These are phyloP conservation scores for Phytophthora constricta DNA, from an alignment of 352 stramenopile genomes.

Conservation along the genomic window DNA sequence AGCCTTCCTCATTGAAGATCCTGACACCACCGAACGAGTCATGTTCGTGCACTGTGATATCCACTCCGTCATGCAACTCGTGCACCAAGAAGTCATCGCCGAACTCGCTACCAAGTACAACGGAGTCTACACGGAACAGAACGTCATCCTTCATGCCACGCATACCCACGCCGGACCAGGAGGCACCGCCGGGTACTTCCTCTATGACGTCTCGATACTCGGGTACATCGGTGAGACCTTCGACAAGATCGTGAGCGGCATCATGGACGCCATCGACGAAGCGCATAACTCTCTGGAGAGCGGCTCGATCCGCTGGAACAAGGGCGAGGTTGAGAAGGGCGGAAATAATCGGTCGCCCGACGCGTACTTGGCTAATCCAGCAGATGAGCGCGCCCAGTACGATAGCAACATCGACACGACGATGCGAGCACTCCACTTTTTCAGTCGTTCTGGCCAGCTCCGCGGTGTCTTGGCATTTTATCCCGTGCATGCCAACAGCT, in stretches of 20 bases:
- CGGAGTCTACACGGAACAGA: slow-evolving; percentile 55
- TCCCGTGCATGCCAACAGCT: slow-evolving; percentile 74
- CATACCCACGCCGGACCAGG: slow-evolving; percentile 81
- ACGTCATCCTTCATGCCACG: slow-evolving; percentile 75
- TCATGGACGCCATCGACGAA: slow-evolving; percentile 57
- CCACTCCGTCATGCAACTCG: slow-evolving; percentile 48
- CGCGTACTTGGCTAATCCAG: slow-evolving; percentile 72
- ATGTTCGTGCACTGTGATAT: slow-evolving; percentile 59
- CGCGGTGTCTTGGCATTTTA: slow-evolving; percentile 67
- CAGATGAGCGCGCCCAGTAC: slow-evolving; percentile 57
- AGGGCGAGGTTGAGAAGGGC: slow-evolving; percentile 31
- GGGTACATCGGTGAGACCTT: slow-evolving; percentile 62
- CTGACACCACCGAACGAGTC: slow-evolving; percentile 31
- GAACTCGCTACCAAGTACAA: slow-evolving; percentile 42
- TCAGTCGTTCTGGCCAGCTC: slow-evolving; percentile 24
- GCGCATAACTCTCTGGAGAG: slow-evolving; percentile 57
- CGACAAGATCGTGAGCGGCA: slow-evolving; percentile 63
- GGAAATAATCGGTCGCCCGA: slow-evolving; percentile 73
- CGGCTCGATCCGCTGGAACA: slow-evolving; percentile 44
- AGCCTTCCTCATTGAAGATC: slow-evolving; percentile 60
- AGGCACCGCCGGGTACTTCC: slow-evolving; percentile 73
- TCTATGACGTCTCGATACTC: slow-evolving; percentile 63
- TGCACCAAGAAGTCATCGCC: slow-evolving; percentile 53
- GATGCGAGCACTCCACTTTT: slow-evolving; percentile 67
- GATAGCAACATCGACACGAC: slow-evolving; percentile 62